Conservation (phyloP, 768 basidiomycete genomes). For the Hygrophorus pudorinus region DNA sequence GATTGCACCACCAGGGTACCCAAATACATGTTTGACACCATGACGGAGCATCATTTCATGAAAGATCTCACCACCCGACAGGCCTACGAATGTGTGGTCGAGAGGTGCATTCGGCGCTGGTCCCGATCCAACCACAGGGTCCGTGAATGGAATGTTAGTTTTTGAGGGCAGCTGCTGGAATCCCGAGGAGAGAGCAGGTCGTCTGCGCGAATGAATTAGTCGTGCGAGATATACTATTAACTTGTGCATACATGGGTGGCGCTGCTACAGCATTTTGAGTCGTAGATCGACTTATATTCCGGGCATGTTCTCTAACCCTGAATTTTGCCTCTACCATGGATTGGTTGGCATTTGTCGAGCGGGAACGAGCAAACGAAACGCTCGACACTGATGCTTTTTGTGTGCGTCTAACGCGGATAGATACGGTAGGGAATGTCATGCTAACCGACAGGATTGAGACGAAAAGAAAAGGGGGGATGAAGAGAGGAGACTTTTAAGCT, state of each 20-base stretch:
- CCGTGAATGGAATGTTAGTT: constrained; percentile 22
- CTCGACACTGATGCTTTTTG: constrained; percentile 15
- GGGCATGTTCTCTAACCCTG: constrained; percentile 67
- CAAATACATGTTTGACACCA: constrained; percentile 92
- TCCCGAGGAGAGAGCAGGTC: constrained; percentile 51
- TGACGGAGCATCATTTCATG: constrained; percentile 99
- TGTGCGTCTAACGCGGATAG: constrained; percentile 9
- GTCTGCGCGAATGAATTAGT: too few species aligned
- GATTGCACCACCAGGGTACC: constrained; percentile 97
- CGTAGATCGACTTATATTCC: constrained; percentile 65
- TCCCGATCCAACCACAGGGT: constrained; percentile 25
- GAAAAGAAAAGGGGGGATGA: constrained; percentile 1
- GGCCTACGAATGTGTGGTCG: constrained; percentile 84
- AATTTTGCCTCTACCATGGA: constrained; percentile 74
- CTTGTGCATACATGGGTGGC: constrained; percentile 42
- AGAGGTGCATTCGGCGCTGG: constrained; percentile 39
- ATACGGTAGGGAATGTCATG: constrained; percentile 7
- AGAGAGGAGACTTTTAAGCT: background rate
- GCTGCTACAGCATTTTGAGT: constrained; percentile 50
- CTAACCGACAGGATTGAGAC: constrained; percentile 1
- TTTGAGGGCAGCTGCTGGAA: constrained; percentile 33
- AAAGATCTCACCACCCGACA: constrained; percentile 95
- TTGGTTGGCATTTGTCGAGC: constrained; percentile 35
- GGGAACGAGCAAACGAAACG: constrained; percentile 31
- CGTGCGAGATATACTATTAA: constrained; percentile 7